phyloP scores from a whole-genome alignment of 2,329 filamentous ascomycete species.

The Aspergillus sp. region DNA sequence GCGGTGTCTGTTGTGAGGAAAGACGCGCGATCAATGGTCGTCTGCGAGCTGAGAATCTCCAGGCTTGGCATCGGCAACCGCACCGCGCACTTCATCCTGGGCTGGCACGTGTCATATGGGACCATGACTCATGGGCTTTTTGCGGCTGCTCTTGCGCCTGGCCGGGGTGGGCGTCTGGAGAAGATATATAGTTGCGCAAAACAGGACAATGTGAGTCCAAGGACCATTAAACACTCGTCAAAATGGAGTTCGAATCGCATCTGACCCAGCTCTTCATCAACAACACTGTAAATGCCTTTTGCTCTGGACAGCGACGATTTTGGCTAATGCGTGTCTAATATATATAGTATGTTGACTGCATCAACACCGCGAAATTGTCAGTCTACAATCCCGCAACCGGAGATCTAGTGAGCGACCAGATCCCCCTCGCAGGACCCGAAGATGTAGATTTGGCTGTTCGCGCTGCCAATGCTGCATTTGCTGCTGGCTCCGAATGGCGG shows the following conservation, averaged over 20 bases:
- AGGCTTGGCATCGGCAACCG: too few relatives aligned
- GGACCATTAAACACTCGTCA: not conserved
- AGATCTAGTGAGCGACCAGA: constrained; percentile 1
- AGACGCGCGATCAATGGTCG: too few relatives aligned
- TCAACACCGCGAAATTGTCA: not conserved
- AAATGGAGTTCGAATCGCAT: constrained; percentile 1
- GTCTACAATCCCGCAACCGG: constrained; percentile 3
- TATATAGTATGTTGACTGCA: not conserved
- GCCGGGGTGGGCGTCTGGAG: too few relatives aligned
- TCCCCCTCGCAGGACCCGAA: constrained; percentile 51
- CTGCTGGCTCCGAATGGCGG: constrained; percentile 67
- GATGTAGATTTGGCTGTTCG: constrained; percentile 72
- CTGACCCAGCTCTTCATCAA: constrained; percentile 7
- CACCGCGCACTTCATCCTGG: too few relatives aligned
- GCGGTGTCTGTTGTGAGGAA: too few relatives aligned
- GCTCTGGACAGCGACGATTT: not conserved
- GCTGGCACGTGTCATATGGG: too few relatives aligned
- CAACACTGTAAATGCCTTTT: not conserved
- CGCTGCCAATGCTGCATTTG: constrained; percentile 83
- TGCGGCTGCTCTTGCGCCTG: too few relatives aligned
- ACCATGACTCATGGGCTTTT: too few relatives aligned
- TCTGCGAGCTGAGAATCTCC: too few relatives aligned
- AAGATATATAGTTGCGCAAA: too few relatives aligned
- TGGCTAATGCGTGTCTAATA: not conserved
- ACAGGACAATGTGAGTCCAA: not conserved